Evolutionary conservation across 495 filamentous ascomycete species (phyloP), one percentile per base, ranked within the genome.

Genomic region (Tetracladium setigerum): DNA sequence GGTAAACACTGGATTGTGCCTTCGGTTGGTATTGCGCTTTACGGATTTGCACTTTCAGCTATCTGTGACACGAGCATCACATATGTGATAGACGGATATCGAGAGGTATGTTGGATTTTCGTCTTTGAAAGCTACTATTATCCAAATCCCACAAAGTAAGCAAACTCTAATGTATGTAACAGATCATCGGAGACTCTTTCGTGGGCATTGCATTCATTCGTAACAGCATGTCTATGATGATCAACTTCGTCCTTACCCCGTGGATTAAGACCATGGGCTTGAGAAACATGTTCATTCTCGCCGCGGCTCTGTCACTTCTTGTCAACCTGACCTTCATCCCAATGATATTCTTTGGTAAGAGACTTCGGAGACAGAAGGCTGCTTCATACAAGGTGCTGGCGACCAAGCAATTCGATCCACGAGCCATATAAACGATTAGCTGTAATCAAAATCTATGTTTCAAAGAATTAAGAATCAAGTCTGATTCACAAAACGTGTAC

Each of bases 201-300:
- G 59, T 67, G 4, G 63, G 59, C 0, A 55, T 67, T 0, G 57
- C 62, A 5, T 64, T 67, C 32, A 55, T 62, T 46, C 52, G 63
- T 8, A 67, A 67, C 17, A 59, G 59, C 33, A 44, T 64, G 15
- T 57, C 63, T 10, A 50, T 58, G 10, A 49, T 63, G 11, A 54
- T 67, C 4, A 49, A 66, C 1, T 64, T 64, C 38, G 63, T 50
- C 0, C 42, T 69, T 10, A 67, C 63, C 0, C 65, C 64, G 1
- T 69, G 66, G 65, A 54, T 67, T 1, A 52, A 59, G 4, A 52
- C 52, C 11, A 64, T 62, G 59, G 66, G 66, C 13, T 55, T 65
- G 46, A 56, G 56, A 13, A 62, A 68, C 43, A 53, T 57, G 0
- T 69, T 63, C 37, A 59, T 66, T 37, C 51, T 55, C n/a, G 46